Evolutionary conservation across 805 yeast species (phyloP).

Genomic region (Saccharomycopsis synnaedendra): DNA sequence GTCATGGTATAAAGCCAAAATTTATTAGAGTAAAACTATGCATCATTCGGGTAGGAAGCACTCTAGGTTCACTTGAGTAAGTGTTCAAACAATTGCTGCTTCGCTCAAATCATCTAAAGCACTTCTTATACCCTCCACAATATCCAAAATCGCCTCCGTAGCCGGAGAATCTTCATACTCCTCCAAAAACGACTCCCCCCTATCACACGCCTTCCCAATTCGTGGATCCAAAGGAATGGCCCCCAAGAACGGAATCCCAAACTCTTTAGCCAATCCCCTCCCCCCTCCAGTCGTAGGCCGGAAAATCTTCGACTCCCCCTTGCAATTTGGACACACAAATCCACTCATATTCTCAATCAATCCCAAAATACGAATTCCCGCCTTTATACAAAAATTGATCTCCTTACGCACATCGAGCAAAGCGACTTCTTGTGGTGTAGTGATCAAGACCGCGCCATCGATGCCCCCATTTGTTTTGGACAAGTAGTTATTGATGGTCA

Average conservation of each 20-base stretch:
- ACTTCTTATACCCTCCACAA: slow-evolving; percentile 41
- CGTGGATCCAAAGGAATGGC: slow-evolving; percentile 94
- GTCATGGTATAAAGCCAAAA: too few species aligned
- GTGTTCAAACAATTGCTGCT: too few species aligned
- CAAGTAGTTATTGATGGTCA: slow-evolving; percentile 78
- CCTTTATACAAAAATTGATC: slow-evolving; percentile 88
- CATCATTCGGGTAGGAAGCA: too few species aligned
- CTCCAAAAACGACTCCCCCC: slow-evolving; percentile 77
- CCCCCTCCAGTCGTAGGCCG: slow-evolving; percentile 98
- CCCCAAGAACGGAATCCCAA: slow-evolving; percentile 72
- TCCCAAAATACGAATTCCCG: slow-evolving; percentile 76
- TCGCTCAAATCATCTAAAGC: too few species aligned
- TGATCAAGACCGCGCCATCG: slow-evolving; percentile 90
- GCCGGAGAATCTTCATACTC: slow-evolving; percentile 89
- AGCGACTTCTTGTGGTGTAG: slow-evolving; percentile 98
- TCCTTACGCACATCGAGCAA: slow-evolving; percentile 91
- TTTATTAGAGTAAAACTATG: too few species aligned
- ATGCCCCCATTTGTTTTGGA: slow-evolving; percentile 64
- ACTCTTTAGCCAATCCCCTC: slow-evolving; percentile 65
- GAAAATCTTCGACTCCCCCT: slow-evolving; percentile 82
- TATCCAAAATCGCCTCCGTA: slow-evolving; percentile 70
- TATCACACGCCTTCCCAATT: slow-evolving; percentile 80
- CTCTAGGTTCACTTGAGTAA: too few species aligned
- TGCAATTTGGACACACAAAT: slow-evolving; percentile 91
- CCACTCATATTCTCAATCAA: slow-evolving; percentile 97